Evolutionary conservation across 73 alveolate genomes (phyloP).

Genomic region (Paramecium primaurelia): DNA sequence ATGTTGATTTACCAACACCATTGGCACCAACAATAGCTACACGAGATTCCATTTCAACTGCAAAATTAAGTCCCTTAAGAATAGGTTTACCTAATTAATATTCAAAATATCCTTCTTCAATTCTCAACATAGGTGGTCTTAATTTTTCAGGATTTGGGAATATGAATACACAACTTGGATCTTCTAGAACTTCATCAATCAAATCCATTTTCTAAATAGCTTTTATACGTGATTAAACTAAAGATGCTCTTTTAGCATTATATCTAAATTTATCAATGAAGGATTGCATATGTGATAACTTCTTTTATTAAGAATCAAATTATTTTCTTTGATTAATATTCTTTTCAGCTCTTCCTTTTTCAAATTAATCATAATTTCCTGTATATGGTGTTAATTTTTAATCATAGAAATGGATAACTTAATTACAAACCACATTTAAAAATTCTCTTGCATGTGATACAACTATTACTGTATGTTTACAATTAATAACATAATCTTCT

Average conservation of each 20-base stretch:
- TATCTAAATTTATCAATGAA: slow-evolving; percentile 97
- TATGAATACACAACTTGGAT: slow-evolving; percentile 98
- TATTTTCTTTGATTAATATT: slow-evolving; percentile 76
- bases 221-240: slow-evolving; percentile 96
- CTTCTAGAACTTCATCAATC: slow-evolving; percentile 96
- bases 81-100: slow-evolving; percentile 78
- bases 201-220: slow-evolving; percentile 92
- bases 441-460: slow-evolving; percentile 99
- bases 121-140: slow-evolving; percentile 94
- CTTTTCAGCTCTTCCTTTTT: slow-evolving; percentile 88
- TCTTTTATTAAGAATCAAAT: slow-evolving; percentile 84
- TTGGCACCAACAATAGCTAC: slow-evolving; percentile 99
- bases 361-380: slow-evolving; percentile 97
- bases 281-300: slow-evolving; percentile 92
- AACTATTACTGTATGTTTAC: slow-evolving; percentile 96
- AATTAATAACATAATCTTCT: slow-evolving; percentile 87
- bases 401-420: slow-evolving; percentile 95
- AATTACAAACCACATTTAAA: slow-evolving; percentile 96
- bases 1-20: slow-evolving; percentile 99
- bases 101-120: slow-evolving; percentile 94
- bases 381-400: slow-evolving; percentile 87
- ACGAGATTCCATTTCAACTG: slow-evolving; percentile 97
- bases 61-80: slow-evolving; percentile 88
- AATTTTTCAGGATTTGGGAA: slow-evolving; percentile 96
- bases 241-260: slow-evolving; percentile 98